phyloP scores from a whole-genome alignment of 768 basidiomycete genomes.

The Pleurotus sapidus region DNA sequence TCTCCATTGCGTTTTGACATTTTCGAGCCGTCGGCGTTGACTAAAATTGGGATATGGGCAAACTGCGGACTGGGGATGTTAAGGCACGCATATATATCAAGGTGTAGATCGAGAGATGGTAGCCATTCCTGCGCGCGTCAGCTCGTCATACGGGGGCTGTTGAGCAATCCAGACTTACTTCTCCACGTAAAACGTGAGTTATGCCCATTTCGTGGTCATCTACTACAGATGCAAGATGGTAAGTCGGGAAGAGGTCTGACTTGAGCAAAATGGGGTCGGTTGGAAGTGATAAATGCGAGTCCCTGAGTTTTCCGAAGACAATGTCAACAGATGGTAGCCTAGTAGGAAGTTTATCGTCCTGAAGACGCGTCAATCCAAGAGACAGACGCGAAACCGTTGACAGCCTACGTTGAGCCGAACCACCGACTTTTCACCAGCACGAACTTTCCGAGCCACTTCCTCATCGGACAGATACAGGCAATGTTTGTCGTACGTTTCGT shows the following conservation, averaged over 20 bases:
- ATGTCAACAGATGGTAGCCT: conserved; percentile 58
- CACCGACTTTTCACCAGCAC: conserved; percentile 74
- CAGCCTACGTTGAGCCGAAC: conserved; percentile 81
- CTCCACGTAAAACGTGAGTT: conserved; percentile 92
- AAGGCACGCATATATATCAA: conserved; percentile 83
- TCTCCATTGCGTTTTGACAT: conserved; percentile 95
- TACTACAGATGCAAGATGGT: conserved; percentile 93
- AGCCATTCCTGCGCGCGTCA: conserved; percentile 80
- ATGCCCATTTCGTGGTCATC: conserved; percentile 97
- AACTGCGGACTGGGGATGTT: conserved; percentile 72
- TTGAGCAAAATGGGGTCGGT: conserved; percentile 94
- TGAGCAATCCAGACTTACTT: conserved; percentile 44
- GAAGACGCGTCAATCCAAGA: background rate
- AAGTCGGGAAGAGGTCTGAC: conserved; percentile 91
- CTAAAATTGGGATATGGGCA: conserved; percentile 86
- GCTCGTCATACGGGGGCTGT: background rate
- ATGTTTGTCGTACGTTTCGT: conserved; percentile 81
- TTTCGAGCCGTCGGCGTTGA: conserved; percentile 89
- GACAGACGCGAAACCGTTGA: conserved; percentile 7
- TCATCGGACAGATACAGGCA: conserved; percentile 87
- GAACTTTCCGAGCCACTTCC: conserved; percentile 72
- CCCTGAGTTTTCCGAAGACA: conserved; percentile 72
- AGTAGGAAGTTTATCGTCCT: conserved; percentile 59
- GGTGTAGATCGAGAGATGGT: conserved; percentile 86
- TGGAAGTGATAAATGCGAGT: conserved; percentile 73